A percentile compares a stretch with the other conserved stretches of the same genome.
Conservation (phyloP, 257 asterid genomes). For the Rauvolfia tetraphylla region DNA sequence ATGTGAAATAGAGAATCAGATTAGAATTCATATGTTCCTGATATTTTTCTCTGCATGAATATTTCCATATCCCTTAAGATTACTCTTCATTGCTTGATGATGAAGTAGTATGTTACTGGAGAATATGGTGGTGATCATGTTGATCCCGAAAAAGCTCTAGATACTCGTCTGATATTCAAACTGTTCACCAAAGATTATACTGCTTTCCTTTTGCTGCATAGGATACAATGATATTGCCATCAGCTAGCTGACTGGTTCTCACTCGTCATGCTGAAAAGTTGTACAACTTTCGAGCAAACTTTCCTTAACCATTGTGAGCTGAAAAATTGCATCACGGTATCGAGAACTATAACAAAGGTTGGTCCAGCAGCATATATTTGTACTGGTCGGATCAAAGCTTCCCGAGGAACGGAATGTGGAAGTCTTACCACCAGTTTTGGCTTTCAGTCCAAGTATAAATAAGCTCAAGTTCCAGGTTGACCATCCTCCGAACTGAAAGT, state of each 20-base stretch:
- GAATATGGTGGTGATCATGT: constrained; percentile 40
- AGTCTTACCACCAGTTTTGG: constrained; percentile 28
- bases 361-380: constrained; percentile 29
- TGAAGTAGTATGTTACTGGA: constrained; percentile 38
- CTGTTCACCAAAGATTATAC: constrained; percentile 16
- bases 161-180: constrained; percentile 37
- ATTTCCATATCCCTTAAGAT: too few species aligned
- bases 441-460: constrained; percentile 10
- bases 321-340: constrained; percentile 19
- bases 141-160: constrained; percentile 33
- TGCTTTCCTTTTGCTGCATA: constrained; percentile 31
- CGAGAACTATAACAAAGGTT: constrained; percentile 33
- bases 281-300: constrained; percentile 24
- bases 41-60: too few species aligned
- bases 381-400: constrained; percentile 21
- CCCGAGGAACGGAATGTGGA: constrained; percentile 27
- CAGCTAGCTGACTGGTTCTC: constrained; percentile 15
- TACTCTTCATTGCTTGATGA: too few species aligned
- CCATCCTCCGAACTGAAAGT: constrained; percentile 26
- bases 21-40: too few species aligned
- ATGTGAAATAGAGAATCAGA: too few species aligned
- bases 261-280: background rate
- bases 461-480: constrained; percentile 26
- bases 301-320: constrained; percentile 36
- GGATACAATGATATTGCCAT: constrained; percentile 30